These are phyloP conservation scores for Geranium rotundifolium DNA, from an alignment of 345 rosid genomes.

Conservation along the genomic window DNA sequence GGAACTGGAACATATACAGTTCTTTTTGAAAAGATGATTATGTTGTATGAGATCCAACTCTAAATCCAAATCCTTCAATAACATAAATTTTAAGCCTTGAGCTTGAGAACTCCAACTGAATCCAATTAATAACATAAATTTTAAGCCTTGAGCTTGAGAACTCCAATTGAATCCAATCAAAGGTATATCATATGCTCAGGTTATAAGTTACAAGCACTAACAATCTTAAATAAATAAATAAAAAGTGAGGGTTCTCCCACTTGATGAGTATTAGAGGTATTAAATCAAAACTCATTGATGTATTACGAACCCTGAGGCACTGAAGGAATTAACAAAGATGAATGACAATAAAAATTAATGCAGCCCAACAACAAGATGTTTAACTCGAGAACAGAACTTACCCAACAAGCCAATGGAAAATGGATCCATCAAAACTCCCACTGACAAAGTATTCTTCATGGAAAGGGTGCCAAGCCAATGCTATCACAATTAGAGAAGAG, in stretches of 20 bases:
- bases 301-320: not conserved
- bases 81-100: no score
- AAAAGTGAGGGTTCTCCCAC: not conserved
- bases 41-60: not conserved
- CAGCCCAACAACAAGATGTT: not conserved
- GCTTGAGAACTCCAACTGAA: no score
- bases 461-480: constrained; percentile 97
- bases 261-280: not conserved
- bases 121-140: no score
- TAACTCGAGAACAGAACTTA: constrained; percentile 13
- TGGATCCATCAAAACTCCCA: constrained; percentile 87
- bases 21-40: not conserved
- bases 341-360: not conserved
- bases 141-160: not conserved
- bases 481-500: constrained; percentile 23
- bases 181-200: no score
- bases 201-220: no score
- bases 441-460: constrained; percentile 98
- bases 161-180: no score
- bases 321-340: not conserved
- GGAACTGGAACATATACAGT: not conserved
- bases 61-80: not conserved
- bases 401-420: constrained; percentile 98
- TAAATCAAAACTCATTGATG: not conserved
- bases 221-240: no score